Evolutionary conservation across 192 early-diverging fungal species (phyloP), one percentile per base, ranked within the genome.

Genomic region (Allomyces arbusculus): DNA sequence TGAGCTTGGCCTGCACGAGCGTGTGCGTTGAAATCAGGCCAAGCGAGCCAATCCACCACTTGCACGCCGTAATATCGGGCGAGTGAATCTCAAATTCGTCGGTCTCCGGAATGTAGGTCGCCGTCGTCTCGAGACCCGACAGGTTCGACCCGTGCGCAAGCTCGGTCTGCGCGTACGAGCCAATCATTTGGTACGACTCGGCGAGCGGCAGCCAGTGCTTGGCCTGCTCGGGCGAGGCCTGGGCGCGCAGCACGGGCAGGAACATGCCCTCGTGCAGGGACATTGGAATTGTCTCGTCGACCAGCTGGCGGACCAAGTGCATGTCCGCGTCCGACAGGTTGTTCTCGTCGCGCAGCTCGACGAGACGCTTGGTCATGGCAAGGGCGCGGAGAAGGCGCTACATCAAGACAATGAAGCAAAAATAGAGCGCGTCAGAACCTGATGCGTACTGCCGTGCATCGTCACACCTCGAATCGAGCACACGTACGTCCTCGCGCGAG

Each of bases 31-130:
- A 83, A 9, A 83, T 83, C 61, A 86, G 82, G 66, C 89, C 89
- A 24, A 93, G 76, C 24, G 86, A 86, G 61, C 89, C 91, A 44
- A 85, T 80, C 91, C 91, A 93, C 88, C 89, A 93, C 74, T 93
- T 93, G 74, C 80, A 73, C 0, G 89, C 78, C 44, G 88, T 86
- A 61, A 91, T 71, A 64, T 73, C 79, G 24, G 91, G 91, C 33
- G 83, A 81, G 69, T 93, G 86, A 62, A 93, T 76, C 67, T 89
- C 91, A 64, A 91, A 93, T 77, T 93, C 87, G 69, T 91, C 79
- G 4, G 88, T 90, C 71, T 86, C 87, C 4, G 85, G 82, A 55
- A 88, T 77, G 65, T 82, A 91, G 1, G 88, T 91, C 63, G 89
- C 89, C 0, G 87, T 89, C 28, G 91, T 93, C 78, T 93, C 91